Evolutionary conservation across 2,329 filamentous ascomycete species (phyloP).

Genomic region (Lachnellula suecica): DNA sequence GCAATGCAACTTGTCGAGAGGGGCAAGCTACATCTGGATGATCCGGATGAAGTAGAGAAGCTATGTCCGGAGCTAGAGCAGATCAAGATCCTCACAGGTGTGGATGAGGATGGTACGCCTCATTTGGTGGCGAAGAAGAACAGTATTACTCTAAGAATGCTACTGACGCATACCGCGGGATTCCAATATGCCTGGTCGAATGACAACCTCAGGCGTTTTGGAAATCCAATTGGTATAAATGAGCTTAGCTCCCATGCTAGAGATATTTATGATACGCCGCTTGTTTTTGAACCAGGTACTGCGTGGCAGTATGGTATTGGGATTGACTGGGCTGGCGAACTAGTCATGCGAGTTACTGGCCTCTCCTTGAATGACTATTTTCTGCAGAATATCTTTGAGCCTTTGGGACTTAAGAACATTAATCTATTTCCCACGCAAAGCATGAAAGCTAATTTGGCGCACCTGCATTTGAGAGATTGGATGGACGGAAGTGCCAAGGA

Average conservation of each 20-base stretch:
- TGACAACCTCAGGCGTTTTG: conserved; percentile 44
- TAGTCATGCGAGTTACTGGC: conserved; percentile 45
- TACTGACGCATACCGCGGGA: conserved; percentile 54
- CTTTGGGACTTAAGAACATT: conserved; percentile 35
- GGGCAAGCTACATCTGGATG: conserved; percentile 47
- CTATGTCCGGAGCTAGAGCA: conserved; percentile 50
- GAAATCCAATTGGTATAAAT: conserved; percentile 42
- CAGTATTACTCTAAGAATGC: conserved; percentile 56
- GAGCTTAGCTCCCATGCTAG: conserved; percentile 29
- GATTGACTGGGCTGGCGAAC: conserved; percentile 55
- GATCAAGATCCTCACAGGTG: conserved; percentile 46
- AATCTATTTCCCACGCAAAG: conserved; percentile 35
- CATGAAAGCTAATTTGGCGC: conserved; percentile 54
- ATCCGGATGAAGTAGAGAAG: conserved; percentile 52
- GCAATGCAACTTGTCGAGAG: conserved; percentile 58
- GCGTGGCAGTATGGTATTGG: conserved; percentile 57
- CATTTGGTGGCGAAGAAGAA: conserved; percentile 40
- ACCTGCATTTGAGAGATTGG: conserved; percentile 49
- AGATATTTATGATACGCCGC: conserved; percentile 20
- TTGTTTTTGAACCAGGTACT: conserved; percentile 64
- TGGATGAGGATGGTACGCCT: conserved; percentile 35
- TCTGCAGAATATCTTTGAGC: conserved; percentile 45
- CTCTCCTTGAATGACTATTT: conserved; percentile 48
- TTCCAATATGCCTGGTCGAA: conserved; percentile 59
- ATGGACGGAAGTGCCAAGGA: conserved; percentile 37